phyloP scores from a whole-genome alignment of 345 rosid species.

The Pugionium cornutum region DNA sequence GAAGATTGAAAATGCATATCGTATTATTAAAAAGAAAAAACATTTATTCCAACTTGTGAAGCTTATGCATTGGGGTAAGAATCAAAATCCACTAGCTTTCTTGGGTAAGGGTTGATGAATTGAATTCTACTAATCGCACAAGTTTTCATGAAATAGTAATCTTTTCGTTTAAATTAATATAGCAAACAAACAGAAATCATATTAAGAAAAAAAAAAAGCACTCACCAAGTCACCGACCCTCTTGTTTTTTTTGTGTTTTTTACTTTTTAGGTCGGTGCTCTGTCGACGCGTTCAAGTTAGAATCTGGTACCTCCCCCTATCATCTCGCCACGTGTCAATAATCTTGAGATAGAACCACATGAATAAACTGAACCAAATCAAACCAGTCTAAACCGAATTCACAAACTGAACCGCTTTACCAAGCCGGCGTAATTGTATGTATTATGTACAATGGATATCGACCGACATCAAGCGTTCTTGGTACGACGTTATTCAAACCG shows the following conservation, averaged over 20 bases:
- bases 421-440: neutral
- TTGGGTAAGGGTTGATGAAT: neutral
- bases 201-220: constrained; percentile 6
- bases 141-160: neutral
- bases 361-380: constrained; percentile 1
- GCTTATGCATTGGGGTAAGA: neutral
- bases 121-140: neutral
- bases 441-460: neutral
- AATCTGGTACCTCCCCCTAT: neutral
- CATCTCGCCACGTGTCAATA: constrained; percentile 18
- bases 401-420: neutral
- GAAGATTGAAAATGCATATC: neutral
- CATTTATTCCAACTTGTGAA: neutral
- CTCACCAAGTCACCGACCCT: constrained; percentile 15
- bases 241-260: too few relatives aligned
- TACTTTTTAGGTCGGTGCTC: constrained; percentile 22
- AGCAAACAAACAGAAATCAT: neutral
- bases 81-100: neutral
- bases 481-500: constrained; percentile 1
- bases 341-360: neutral
- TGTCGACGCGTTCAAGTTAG: constrained; percentile 22
- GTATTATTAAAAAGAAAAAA: neutral
- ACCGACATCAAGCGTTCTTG: constrained; percentile 16
- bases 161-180: neutral
- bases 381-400: neutral